Evolutionary conservation across 2,329 filamentous ascomycete species (phyloP), one percentile per base, ranked within the genome.

Genomic region (Harringtonia aguacate): DNA sequence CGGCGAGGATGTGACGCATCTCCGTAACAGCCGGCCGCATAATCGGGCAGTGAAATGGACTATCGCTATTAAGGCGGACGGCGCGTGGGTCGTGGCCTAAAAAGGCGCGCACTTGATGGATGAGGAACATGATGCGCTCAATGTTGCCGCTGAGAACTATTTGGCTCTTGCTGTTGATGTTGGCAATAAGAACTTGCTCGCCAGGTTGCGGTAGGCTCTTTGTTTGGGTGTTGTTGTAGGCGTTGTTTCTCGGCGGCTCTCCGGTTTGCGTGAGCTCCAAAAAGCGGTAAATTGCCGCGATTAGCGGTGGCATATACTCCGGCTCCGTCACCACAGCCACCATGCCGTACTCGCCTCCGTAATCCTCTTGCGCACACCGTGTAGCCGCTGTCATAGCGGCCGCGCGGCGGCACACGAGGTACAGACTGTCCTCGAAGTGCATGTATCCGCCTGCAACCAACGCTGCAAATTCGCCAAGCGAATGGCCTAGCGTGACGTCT

Each of bases 101-200:
- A 58, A 95, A 95, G 59, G 94, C 86, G 41, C 88, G 72, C 46
- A 97, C 72, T 59, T 95, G 88, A 12, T 85, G 80, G 43, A 95
- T 68, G 17, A 95, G 77, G 45, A 81, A 82, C 55, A 79, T 81
- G 61, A 95, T 95, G 53, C 80, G 75, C 55, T 82, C 81, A 43
- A 95, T 81, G 61, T 81, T 90, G 30, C 90, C 90, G 58, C 85
- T 92, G 42, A 97, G 70, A 41, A 95, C 90, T 55, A 97, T 94
- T 66, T 97, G 90, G 59, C 95, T 95, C 67, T 88, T 92, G 61
- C 82, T 86, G 66, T 97, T 97, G 65, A 94, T 80, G 63, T 97
- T 95, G 47, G 88, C 90, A 53, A 97, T 88, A 52, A 84, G 70
- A 41, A 95, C 89, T 62, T 94, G 85, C 57, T 92, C 77, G 44